Conservation (phyloP, 148 eudicot species). For the Fallopia convolvulus region DNA sequence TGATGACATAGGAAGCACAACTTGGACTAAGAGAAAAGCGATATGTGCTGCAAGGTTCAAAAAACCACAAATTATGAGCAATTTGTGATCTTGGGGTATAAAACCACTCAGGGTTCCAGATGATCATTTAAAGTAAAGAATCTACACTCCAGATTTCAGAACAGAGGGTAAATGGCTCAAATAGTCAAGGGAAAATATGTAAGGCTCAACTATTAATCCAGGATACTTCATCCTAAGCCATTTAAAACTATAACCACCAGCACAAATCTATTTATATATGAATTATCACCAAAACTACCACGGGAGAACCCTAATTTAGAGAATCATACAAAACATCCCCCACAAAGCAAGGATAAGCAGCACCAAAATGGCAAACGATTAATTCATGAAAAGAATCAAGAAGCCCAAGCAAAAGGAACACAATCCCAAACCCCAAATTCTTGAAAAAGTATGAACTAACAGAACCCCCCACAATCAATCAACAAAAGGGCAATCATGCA, state of each 20-base stretch:
- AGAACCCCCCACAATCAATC: not conserved
- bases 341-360: not conserved
- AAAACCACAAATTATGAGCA: not conserved
- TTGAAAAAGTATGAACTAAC: not conserved
- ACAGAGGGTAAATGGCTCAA: not conserved
- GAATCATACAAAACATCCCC: not conserved
- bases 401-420: not conserved
- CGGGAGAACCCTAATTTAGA: not conserved
- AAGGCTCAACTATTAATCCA: constrained; percentile 1
- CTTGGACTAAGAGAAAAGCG: not conserved
- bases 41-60: not conserved
- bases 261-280: too few relatives aligned
- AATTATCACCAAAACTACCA: too few relatives aligned
- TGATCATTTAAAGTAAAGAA: not conserved
- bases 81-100: too few relatives aligned
- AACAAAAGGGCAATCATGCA: not conserved
- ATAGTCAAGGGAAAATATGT: not conserved
- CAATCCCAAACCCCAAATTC: not conserved
- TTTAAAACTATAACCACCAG: not conserved
- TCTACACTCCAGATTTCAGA: not conserved
- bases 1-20: not conserved
- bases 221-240: not conserved
- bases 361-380: not conserved
- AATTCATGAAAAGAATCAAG: not conserved
- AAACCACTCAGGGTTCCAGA: not conserved